Conservation (phyloP, 805 yeast species). For the Lipomyces sp. region DNA sequence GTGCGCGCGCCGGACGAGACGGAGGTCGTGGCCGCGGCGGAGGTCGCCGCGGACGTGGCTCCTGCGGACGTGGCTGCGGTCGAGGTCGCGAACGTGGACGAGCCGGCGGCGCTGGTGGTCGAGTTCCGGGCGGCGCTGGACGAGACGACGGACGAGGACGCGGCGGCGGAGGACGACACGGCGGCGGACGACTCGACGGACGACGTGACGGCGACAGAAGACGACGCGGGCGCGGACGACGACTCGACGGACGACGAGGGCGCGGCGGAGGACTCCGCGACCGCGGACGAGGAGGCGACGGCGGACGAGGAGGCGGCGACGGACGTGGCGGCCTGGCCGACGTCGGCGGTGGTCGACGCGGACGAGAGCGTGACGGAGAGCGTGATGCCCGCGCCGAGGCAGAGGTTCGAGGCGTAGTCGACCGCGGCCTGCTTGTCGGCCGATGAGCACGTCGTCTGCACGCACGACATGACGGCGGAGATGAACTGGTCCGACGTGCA, state of each 20-base stretch:
- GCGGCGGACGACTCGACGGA: background rate
- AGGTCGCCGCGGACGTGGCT: background rate
- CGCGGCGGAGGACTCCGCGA: slow-evolving; percentile 3
- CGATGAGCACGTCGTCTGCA: slow-evolving; percentile 2
- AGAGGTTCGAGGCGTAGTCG: slow-evolving; percentile 9
- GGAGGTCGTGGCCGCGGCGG: background rate
- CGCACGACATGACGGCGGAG: slow-evolving; percentile 16
- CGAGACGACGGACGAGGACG: slow-evolving; percentile 1
- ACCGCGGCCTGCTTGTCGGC: slow-evolving; percentile 6
- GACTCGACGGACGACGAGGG: slow-evolving; percentile 1
- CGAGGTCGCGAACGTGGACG: background rate
- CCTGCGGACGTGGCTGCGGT: background rate
- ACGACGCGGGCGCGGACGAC: background rate
- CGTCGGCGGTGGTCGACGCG: background rate
- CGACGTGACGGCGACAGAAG: slow-evolving; percentile 1
- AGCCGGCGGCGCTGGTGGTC: slow-evolving; percentile 10
- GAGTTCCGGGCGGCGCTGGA: too few species aligned
- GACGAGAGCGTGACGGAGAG: slow-evolving; percentile 2
- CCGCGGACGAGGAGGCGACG: slow-evolving; percentile 5
- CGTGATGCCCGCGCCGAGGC: slow-evolving; percentile 13
- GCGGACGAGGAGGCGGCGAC: slow-evolving; percentile 3
- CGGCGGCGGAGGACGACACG: background rate
- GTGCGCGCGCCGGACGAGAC: background rate
- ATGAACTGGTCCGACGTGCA: slow-evolving; percentile 9
- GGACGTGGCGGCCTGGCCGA: slow-evolving; percentile 9